Percentiles rank a stretch among this genome's conserved stretches.
Conservation (phyloP, 306 rosid genomes). For the Acacia acuminata region DNA sequence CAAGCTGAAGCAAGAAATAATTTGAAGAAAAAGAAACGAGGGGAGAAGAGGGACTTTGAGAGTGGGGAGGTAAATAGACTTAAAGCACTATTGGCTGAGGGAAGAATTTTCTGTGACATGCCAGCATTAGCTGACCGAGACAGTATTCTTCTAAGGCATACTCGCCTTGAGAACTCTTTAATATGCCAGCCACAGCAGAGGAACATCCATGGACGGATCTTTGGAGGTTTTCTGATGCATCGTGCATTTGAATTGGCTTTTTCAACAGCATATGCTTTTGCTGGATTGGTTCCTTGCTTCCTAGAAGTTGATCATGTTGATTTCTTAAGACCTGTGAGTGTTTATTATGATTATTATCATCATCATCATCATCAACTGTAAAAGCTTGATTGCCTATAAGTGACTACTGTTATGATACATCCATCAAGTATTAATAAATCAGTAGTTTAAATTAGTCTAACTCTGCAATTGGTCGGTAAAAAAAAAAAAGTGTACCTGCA, state of each 20-base stretch:
- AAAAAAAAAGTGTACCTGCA: not conserved
- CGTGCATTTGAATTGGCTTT: slow-evolving; percentile 94
- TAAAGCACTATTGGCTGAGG: slow-evolving; percentile 62
- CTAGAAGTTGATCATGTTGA: slow-evolving; percentile 96
- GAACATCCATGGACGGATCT: slow-evolving; percentile 94
- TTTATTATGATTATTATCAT: not conserved
- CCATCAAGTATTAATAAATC: not conserved
- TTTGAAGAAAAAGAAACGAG: slow-evolving; percentile 64
- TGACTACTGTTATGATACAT: not conserved
- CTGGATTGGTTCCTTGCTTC: slow-evolving; percentile 89
- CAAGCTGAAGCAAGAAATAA: slow-evolving; percentile 81
- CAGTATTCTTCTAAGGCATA: slow-evolving; percentile 88
- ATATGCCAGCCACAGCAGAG: slow-evolving; percentile 97
- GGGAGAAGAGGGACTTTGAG: slow-evolving; percentile 51
- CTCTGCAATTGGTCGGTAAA: not conserved
- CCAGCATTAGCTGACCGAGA: slow-evolving; percentile 93
- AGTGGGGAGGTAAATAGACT: slow-evolving; percentile 50
- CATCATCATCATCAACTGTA: slow-evolving; percentile 8
- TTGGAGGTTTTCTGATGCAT: slow-evolving; percentile 97
- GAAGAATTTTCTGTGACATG: slow-evolving; percentile 82
- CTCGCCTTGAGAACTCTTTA: slow-evolving; percentile 77
- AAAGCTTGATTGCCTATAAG: not conserved
- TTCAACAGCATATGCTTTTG: slow-evolving; percentile 90
- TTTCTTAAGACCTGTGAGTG: slow-evolving; percentile 87
- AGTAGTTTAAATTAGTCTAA: not conserved